Conservation (phyloP, 495 filamentous ascomycete species). For the Lineolata rhizophorae region DNA sequence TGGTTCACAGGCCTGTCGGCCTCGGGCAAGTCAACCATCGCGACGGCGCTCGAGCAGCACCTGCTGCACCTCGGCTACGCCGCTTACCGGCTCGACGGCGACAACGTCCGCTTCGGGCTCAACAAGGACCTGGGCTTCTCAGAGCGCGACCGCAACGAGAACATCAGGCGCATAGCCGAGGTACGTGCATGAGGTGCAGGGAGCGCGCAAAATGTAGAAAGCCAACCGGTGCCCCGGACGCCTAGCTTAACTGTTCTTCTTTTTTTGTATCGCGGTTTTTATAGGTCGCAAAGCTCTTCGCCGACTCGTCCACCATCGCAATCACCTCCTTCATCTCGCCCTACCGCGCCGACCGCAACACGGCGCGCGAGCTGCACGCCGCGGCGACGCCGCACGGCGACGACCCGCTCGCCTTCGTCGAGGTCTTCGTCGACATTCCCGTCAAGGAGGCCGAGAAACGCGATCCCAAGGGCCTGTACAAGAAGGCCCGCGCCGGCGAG, state of each 20-base stretch:
- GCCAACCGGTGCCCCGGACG: slow-evolving; percentile 1
- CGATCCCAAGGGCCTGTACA: slow-evolving; percentile 93
- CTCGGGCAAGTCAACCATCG: slow-evolving; percentile 89
- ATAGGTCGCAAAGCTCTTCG: slow-evolving; percentile 85
- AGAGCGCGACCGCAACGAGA: slow-evolving; percentile 84
- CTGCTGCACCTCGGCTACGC: slow-evolving; percentile 62
- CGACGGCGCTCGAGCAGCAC: slow-evolving; percentile 87
- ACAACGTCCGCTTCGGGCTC: slow-evolving; percentile 94
- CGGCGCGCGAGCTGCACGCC: slow-evolving; percentile 59
- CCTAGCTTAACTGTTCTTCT: background rate
- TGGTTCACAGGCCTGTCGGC: slow-evolving; percentile 96
- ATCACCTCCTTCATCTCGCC: slow-evolving; percentile 96
- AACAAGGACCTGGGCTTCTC: slow-evolving; percentile 95
- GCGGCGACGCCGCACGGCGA: slow-evolving; percentile 18
- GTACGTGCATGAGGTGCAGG: slow-evolving; percentile 17
- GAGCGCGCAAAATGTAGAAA: slow-evolving; percentile 7
- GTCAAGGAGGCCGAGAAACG: slow-evolving; percentile 80
- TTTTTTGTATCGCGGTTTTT: too few species aligned
- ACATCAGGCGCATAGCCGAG: slow-evolving; percentile 89
- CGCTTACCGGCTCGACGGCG: slow-evolving; percentile 88
- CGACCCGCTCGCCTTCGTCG: slow-evolving; percentile 65
- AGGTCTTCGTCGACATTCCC: slow-evolving; percentile 76
- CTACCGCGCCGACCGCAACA: slow-evolving; percentile 63
- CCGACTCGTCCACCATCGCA: slow-evolving; percentile 66
- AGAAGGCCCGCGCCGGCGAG: slow-evolving; percentile 78